Percentiles rank a stretch among this genome's conserved stretches.
Evolutionary conservation across 208 protist genomes (phyloP).

Genomic region (Leishmania turanica): DNA sequence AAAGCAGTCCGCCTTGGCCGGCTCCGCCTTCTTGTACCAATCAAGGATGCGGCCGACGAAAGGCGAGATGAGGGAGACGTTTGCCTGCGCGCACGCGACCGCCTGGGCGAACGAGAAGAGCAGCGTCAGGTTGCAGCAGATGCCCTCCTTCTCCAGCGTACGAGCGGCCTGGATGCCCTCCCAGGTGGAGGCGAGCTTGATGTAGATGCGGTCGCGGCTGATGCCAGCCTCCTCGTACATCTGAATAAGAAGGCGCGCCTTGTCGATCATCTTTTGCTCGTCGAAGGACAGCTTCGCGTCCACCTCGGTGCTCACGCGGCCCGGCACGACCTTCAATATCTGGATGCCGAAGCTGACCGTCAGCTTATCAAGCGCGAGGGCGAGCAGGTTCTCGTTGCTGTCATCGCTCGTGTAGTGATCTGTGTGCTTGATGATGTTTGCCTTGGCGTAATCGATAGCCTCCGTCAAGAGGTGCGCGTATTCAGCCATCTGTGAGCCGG

Average conservation of each 20-base stretch:
- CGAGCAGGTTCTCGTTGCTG: constrained; percentile 52
- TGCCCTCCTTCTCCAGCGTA: constrained; percentile 94
- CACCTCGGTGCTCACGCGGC: constrained; percentile 97
- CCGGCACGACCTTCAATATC: constrained; percentile 97
- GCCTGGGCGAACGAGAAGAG: constrained; percentile 97
- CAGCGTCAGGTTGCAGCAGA: constrained; percentile 98
- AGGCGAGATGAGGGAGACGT: constrained; percentile 96
- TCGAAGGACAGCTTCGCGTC: constrained; percentile 98
- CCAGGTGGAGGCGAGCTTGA: constrained; percentile 98
- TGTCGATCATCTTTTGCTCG: constrained; percentile 90
- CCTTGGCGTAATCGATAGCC: constrained; percentile 93
- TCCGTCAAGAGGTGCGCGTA: constrained; percentile 90
- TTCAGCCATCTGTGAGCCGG: constrained; percentile 87
- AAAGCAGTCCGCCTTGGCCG: constrained; percentile 55
- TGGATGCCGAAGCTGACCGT: constrained; percentile 96
- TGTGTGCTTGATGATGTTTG: constrained; percentile 51
- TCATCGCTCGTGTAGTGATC: constrained; percentile 38
- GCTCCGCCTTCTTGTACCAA: constrained; percentile 92
- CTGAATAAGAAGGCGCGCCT: constrained; percentile 93
- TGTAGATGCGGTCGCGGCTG: constrained; percentile 91
- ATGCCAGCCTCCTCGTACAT: constrained; percentile 96
- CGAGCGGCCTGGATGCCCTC: constrained; percentile 96
- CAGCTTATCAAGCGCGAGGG: constrained; percentile 89
- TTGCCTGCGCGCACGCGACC: constrained; percentile 94
- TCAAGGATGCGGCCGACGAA: constrained; percentile 98